Conservation (phyloP, 352 stramenopile genomes). For the Globisporangium cystogenes region DNA sequence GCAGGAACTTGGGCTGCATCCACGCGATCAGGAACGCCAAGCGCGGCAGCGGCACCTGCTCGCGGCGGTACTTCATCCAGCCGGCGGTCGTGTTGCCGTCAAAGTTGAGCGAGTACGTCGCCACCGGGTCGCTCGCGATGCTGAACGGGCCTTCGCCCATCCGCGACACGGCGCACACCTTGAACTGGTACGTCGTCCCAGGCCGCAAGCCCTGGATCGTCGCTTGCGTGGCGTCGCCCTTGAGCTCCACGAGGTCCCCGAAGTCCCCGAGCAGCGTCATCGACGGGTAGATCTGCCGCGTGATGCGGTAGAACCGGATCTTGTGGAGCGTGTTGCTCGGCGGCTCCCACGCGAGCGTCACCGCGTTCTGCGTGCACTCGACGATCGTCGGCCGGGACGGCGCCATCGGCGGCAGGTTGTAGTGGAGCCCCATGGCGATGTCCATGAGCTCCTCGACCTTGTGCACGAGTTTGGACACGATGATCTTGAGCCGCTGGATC, state of each 20-base stretch:
- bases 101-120: slow-evolving; percentile 69
- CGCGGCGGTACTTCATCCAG: slow-evolving; percentile 84
- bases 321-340: slow-evolving; percentile 62
- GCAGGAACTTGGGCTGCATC: slow-evolving; percentile 71
- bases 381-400: slow-evolving; percentile 47
- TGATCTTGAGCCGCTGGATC: slow-evolving; percentile 80
- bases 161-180: slow-evolving; percentile 75
- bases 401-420: slow-evolving; percentile 80
- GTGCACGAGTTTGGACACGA: slow-evolving; percentile 85
- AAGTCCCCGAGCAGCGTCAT: slow-evolving; percentile 82
- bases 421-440: slow-evolving; percentile 77
- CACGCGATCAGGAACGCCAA: slow-evolving; percentile 48
- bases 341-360: slow-evolving; percentile 67
- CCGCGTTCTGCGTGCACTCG: slow-evolving; percentile 66
- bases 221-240: slow-evolving; percentile 37
- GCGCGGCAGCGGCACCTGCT: slow-evolving; percentile 44
- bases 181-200: slow-evolving; percentile 82
- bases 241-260: slow-evolving; percentile 71
- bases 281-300: slow-evolving; percentile 71
- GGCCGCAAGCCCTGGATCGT: slow-evolving; percentile 76
- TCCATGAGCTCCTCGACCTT: slow-evolving; percentile 89
- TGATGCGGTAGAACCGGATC: slow-evolving; percentile 81
- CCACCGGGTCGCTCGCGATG: slow-evolving; percentile 55
- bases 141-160: slow-evolving; percentile 87
- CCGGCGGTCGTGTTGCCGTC: slow-evolving; percentile 68